Evolutionary conservation across 2,329 filamentous ascomycete species (phyloP).

Genomic region (Septoria petroselini): DNA sequence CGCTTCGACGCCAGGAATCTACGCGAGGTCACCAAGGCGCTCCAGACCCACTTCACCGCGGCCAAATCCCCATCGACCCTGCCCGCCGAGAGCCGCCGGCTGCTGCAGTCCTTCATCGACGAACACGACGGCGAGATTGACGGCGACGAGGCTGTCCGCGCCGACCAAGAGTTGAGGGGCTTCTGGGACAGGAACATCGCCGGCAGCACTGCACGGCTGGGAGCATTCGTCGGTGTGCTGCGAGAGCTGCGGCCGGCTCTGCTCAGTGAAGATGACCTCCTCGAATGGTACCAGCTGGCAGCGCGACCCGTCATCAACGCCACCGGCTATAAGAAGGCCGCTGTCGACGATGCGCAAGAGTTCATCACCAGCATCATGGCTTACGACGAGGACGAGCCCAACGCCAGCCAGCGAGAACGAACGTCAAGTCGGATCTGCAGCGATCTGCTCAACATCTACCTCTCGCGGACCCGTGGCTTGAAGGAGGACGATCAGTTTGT

Average conservation of each 20-base stretch:
- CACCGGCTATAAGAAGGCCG: conserved; percentile 59
- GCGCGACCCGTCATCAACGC: conserved; percentile 56
- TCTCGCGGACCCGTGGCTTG: conserved; percentile 42
- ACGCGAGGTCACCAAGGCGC: conserved; percentile 49
- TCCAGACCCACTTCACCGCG: conserved; percentile 46
- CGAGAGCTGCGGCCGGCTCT: conserved; percentile 63
- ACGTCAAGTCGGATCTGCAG: conserved; percentile 60
- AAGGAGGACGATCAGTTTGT: conserved; percentile 37
- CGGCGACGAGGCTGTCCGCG: conserved; percentile 65
- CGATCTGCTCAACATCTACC: conserved; percentile 48
- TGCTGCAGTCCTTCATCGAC: conserved; percentile 56
- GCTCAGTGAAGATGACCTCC: conserved; percentile 58
- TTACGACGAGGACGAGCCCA: conserved; percentile 58
- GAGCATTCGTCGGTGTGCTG: conserved; percentile 67
- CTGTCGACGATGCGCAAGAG: conserved; percentile 63
- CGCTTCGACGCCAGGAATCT: conserved; percentile 35
- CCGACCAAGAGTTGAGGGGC: conserved; percentile 65
- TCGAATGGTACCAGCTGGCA: conserved; percentile 70
- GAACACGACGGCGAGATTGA: conserved; percentile 55
- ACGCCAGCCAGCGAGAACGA: conserved; percentile 47
- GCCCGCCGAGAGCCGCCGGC: conserved; percentile 53
- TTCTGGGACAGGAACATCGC: conserved; percentile 65
- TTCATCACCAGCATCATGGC: conserved; percentile 63
- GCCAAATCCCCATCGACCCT: conserved; percentile 53
- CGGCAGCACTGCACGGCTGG: conserved; percentile 55